Evolutionary conservation across 2,329 filamentous ascomycete genomes (phyloP), one percentile per base, ranked within the genome.

Genomic region (Sporothrix schenckii): DNA sequence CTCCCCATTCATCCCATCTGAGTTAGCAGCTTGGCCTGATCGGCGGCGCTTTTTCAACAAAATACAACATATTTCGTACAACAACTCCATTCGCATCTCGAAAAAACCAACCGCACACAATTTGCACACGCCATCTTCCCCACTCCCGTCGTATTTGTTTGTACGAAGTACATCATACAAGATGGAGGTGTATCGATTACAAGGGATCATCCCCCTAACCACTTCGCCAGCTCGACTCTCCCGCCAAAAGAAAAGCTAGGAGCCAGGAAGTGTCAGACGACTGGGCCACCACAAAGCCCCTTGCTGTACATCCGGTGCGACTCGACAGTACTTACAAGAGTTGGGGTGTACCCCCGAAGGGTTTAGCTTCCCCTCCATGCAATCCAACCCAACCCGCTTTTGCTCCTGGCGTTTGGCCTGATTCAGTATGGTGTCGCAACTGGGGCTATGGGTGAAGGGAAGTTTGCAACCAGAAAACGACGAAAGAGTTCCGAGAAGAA

Each of bases 401-500:
- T 21, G 3, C 27, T 16, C 16, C 19, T 19, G 50, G 41, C 7
- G 34, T 54, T 54, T 66, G 65, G 50, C 44, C 65, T 54, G 65
- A 54, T 67, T 58, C 52, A 52, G 66, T 54, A 52, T 68, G 66
- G 66, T 52, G 52, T 30, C n/a, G 21, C 39, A 27, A 21, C 34
- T 68, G 66, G 39, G 34, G 16, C 60, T 41, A 70, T 70, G 68
- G 68, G 68, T 70, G 68, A 70, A 70, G 68, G 68, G 66, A 47
- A 39, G 39, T 39, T 39, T 34, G 39, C 34, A 44, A 11, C 49
- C n/a, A 69, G 34, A 10, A 14, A 2, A 61, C 44, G 56, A 60
- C 56, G 24, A 44, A 66, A 50, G 44, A 10, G 34, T 9, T 34
- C 34, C 6, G 7, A 9, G 34, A n/a, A 66, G 19, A 27, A 50